A percentile compares a stretch with the other conserved stretches of the same genome.
Conservation (phyloP, 805 yeast species). For the Wickerhamomyces xylosicus region DNA sequence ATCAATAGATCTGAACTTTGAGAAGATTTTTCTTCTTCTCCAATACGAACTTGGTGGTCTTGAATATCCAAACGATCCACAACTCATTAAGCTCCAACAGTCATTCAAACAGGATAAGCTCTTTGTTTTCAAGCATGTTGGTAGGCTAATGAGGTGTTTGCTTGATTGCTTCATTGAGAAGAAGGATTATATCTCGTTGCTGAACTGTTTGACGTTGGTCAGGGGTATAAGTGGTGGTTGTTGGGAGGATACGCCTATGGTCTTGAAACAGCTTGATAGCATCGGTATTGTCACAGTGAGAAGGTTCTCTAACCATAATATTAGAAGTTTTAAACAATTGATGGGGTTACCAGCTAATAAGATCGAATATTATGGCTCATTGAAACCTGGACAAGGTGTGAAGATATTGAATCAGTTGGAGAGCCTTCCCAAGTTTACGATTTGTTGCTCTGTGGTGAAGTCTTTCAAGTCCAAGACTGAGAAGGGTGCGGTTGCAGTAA, state of each 20-base stretch:
- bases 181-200: slow-evolving; percentile 31
- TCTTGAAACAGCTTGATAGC: slow-evolving; percentile 37
- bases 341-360: slow-evolving; percentile 19
- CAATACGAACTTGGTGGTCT: slow-evolving; percentile 43
- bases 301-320: slow-evolving; percentile 25
- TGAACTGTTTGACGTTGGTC: slow-evolving; percentile 25
- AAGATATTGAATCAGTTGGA: slow-evolving; percentile 25
- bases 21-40: slow-evolving; percentile 31
- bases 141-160: slow-evolving; percentile 32
- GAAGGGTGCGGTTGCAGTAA: slow-evolving; percentile 13
- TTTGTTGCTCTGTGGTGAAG: slow-evolving; percentile 13
- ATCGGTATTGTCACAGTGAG: slow-evolving; percentile 32
- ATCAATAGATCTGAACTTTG: slow-evolving; percentile 16
- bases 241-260: slow-evolving; percentile 40
- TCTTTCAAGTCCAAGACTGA: slow-evolving; percentile 4
- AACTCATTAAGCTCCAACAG: slow-evolving; percentile 27
- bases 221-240: slow-evolving; percentile 33
- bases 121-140: slow-evolving; percentile 30
- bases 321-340: slow-evolving; percentile 24
- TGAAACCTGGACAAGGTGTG: slow-evolving; percentile 30
- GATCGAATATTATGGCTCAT: slow-evolving; percentile 30
- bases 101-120: slow-evolving; percentile 34
- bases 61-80: slow-evolving; percentile 34
- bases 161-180: slow-evolving; percentile 32
- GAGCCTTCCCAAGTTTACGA: slow-evolving; percentile 26